Base-by-base conservation (phyloP, 2,329 filamentous ascomycete genomes). In the Chrysoporthe puriensis region DNA sequence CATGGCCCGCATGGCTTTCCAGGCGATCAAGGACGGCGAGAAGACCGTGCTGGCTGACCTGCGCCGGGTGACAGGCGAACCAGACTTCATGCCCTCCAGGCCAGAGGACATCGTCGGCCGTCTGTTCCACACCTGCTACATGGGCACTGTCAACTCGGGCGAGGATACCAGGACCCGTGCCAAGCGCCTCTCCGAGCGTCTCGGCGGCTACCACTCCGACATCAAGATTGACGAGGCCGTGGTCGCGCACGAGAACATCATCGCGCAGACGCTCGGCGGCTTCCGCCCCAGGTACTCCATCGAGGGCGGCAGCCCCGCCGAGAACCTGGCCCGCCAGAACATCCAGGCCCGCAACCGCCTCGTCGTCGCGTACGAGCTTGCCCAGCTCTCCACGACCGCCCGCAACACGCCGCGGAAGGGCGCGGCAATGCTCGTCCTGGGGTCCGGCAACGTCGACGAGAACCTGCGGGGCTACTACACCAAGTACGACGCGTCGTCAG, bases 181-280 rank as follows among this genome's bases (percentile, higher is more conserved):
- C 3, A 85, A 85, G 72, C 81, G 85, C 1, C 81, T 94, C 0
- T 77, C 83, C 2, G 72, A 80, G 11, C 82, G 80, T 7, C 91
- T 94, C 59, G 91, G 91, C 2, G 82, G 86, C 5, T 88, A 92
- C 72, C 92, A 95, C 74, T 82, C 86, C 4, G 86, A 93, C 73
- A 81, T 92, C 63, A 87, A 92, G 72, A 92, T 94, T 68, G 91
- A 94, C 73, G 88, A 77, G 50, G 81, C 80, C n/a, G 88, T 90
- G 54, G 86, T 85, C 7, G 81, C 86, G 0, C 85, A 90, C 71
- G 72, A 76, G 46, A 67, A 71, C 21, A 73, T 77, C 59, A 71
- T 77, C 34, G 66, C 71, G 9, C 70, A 73, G 43, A 72, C 75
- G 2, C 69, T 76, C 1, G 66, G 32, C 18, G 69, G 73, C 36